Base-by-base conservation (phyloP, 2,329 filamentous ascomycete species). In the Aureobasidium sp. region DNA sequence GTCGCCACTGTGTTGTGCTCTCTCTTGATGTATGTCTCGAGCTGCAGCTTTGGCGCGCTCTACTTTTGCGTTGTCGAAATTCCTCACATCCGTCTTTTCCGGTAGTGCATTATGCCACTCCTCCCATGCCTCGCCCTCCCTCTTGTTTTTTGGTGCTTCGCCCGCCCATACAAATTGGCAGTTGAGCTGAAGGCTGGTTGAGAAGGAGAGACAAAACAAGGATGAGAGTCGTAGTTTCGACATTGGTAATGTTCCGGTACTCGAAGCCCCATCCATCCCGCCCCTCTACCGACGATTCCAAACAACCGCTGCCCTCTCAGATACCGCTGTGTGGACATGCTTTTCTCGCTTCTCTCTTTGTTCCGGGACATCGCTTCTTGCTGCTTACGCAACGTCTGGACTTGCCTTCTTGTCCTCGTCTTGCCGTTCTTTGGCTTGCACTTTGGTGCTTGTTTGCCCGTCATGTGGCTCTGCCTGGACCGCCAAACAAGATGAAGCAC, bases 241-340 rank as follows among this genome's bases (percentile, higher is more conserved):
- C 53, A 42, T 35, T 19, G 46, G 53, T 57, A 50, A 64, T 68
- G 67, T 69, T 60, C 63, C 67, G 67, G 67, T 50, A 68, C 69
- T 69, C 54, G 35, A 62, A 61, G 68, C 70, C 70, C 71, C 70
- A 65, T 71, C 69, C 74, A 73, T 74, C 76, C 77, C 67, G 75
- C 66, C 70, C 72, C 76, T 75, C 75, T 72, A 64, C 64, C 60
- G 54, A 63, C 64, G 64, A 69, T 68, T 65, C 70, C 72, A 55
- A 46, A 55, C 6, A 9, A 42, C 70, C 64, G 65, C 69, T 69
- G 69, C 69, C 71, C 69, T 69, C 67, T 65, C 65, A 64, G 67
- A 69, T 67, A 69, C 67, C 68, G 62, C 65, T 49, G 61, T 68
- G 67, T 68, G 65, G 66, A 67, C 67, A 66, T 66, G 61, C 58